Evolutionary conservation across 148 eudicot species (phyloP).

Genomic region (Chenopodium suecicum): DNA sequence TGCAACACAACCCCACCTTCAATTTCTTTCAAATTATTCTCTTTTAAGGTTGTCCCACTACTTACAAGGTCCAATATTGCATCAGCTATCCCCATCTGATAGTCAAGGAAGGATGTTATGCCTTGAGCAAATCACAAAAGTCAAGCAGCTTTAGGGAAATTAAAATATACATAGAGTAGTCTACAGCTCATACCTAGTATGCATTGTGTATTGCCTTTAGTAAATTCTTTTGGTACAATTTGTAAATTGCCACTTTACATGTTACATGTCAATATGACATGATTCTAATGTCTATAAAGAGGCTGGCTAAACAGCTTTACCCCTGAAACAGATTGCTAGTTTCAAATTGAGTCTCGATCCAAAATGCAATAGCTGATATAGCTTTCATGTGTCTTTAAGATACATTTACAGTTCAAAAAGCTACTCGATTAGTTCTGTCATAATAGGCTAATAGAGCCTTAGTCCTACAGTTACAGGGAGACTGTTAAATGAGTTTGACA

Average conservation of each 20-base stretch:
- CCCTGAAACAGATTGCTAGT: not conserved
- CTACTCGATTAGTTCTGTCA: not conserved
- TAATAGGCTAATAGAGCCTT: not conserved
- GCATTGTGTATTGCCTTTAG: not conserved
- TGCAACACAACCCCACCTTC: conserved; percentile 80
- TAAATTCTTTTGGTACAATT: no score
- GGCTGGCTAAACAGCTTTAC: not conserved
- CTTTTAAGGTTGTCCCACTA: conserved; percentile 86
- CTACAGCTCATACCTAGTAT: not conserved
- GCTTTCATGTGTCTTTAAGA: not conserved
- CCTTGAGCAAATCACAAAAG: not conserved
- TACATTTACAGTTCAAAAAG: not conserved
- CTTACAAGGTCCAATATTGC: conserved; percentile 98
- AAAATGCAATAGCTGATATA: not conserved
- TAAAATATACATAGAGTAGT: not conserved
- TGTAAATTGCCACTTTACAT: not conserved
- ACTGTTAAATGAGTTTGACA: not conserved
- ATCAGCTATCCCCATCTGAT: conserved; percentile 97
- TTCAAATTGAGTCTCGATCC: not conserved
- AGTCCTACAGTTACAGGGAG: not conserved
- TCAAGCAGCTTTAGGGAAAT: not conserved
- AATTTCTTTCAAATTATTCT: conserved; percentile 92
- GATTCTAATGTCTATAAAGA: not conserved
- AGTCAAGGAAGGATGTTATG: conserved; percentile 21
- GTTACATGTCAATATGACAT: not conserved